phyloP scores from a whole-genome alignment of 371 early-diverging fungal genomes.

The Saksenaea oblongispora region DNA sequence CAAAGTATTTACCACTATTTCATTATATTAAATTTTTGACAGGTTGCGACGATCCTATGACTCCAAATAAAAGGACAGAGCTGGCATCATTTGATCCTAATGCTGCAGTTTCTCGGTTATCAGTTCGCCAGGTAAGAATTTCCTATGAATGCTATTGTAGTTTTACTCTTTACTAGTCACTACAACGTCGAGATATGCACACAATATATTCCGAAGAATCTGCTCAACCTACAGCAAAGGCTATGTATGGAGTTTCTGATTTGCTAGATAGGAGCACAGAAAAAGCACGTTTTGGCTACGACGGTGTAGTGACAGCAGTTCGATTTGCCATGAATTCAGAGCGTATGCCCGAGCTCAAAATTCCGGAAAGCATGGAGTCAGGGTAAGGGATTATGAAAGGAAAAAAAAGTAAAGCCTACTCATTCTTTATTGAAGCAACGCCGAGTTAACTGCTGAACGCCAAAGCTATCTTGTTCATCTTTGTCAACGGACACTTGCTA shows the following conservation, averaged over 20 bases:
- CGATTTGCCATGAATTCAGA: slow-evolving; percentile 57
- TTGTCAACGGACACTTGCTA: slow-evolving; percentile 64
- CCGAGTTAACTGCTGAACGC: slow-evolving; percentile 53
- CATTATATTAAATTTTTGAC: slow-evolving; percentile 33
- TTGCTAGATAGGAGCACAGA: slow-evolving; percentile 27
- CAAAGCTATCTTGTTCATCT: slow-evolving; percentile 51
- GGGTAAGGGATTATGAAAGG: slow-evolving; percentile 25
- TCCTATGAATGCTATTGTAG: no score
- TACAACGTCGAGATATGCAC: neutral
- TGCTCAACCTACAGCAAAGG: neutral
- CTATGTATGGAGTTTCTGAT: slow-evolving; percentile 15
- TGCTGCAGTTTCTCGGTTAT: neutral
- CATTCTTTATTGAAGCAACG: slow-evolving; percentile 30
- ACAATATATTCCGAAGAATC: slow-evolving; percentile 11
- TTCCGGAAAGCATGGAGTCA: slow-evolving; percentile 33
- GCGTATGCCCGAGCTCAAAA: slow-evolving; percentile 38
- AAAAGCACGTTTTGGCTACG: slow-evolving; percentile 62
- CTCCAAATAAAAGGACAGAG: slow-evolving; percentile 5
- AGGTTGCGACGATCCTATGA: slow-evolving; percentile 68
- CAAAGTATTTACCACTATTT: neutral
- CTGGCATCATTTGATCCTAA: slow-evolving; percentile 1
- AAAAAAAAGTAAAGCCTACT: neutral
- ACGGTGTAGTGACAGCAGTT: slow-evolving; percentile 65
- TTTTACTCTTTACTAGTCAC: neutral
- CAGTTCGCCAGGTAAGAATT: neutral